A percentile compares a stretch with the other conserved stretches of the same genome.
These are phyloP conservation scores for Puccinia triticina DNA, from an alignment of 1,284 basidiomycete species.

Conservation along the genomic window DNA sequence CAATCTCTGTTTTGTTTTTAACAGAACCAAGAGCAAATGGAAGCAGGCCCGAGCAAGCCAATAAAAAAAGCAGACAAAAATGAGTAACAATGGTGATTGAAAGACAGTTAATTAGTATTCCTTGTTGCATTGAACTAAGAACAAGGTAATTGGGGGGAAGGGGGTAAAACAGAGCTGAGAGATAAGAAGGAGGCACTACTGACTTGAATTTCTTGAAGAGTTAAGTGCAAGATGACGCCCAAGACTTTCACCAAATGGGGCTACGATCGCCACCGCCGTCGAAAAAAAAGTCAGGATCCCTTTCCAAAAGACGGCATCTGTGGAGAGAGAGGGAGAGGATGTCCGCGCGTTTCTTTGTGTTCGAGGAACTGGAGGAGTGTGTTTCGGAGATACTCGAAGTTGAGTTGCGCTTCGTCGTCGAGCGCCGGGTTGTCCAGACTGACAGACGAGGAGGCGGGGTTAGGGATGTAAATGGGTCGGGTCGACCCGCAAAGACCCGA, in stretches of 20 bases:
- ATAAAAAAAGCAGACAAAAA: no score
- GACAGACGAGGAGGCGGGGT: no score
- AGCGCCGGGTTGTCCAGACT: no score
- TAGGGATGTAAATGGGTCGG: no score
- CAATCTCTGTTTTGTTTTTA: neutral
- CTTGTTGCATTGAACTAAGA: no score
- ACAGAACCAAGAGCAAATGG: neutral
- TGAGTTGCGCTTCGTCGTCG: conserved; percentile 81
- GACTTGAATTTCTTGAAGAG: conserved; percentile 77
- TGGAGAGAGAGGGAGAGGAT: conserved; percentile 57
- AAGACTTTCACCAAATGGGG: conserved; percentile 87
- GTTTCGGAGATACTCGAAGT: conserved; percentile 91
- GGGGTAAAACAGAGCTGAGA: neutral
- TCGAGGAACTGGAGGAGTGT: conserved; percentile 90
- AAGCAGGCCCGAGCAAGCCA: neutral
- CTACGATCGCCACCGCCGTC: no score
- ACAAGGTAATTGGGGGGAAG: no score
- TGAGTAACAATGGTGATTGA: neutral
- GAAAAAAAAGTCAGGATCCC: no score
- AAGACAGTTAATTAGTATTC: neutral
- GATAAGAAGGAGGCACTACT: neutral
- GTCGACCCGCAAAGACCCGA: no score
- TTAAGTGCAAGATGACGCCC: conserved; percentile 86
- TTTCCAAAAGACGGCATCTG: no score
- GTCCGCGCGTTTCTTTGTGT: conserved; percentile 81